A percentile compares a stretch with the other conserved stretches of the same genome.
Conservation (phyloP, 1,284 basidiomycete genomes). For the Psilocybe mexicana region DNA sequence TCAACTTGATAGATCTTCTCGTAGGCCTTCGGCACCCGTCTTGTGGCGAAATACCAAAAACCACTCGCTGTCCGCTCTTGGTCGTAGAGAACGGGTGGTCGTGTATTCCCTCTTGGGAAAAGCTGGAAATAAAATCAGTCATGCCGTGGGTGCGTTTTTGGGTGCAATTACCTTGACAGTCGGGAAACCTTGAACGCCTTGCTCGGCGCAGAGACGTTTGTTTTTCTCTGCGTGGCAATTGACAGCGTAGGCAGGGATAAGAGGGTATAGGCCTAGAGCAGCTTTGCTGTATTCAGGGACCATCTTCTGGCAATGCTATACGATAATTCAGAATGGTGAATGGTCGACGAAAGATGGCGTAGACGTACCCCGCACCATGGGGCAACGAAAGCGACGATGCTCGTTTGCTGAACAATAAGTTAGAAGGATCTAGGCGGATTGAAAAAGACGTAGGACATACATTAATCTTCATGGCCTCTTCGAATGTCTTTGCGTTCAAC, state of each 20-base stretch:
- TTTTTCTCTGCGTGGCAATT: slow-evolving; percentile 90
- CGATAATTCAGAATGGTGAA: not conserved
- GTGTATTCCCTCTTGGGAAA: slow-evolving; percentile 72
- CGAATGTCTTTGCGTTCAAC: slow-evolving; percentile 74
- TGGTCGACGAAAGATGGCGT: not conserved
- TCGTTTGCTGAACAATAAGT: slow-evolving; percentile 56
- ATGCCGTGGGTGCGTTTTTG: not conserved
- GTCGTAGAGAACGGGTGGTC: slow-evolving; percentile 71
- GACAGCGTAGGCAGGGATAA: slow-evolving; percentile 87
- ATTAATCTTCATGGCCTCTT: slow-evolving; percentile 73
- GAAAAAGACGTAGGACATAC: slow-evolving; percentile 43
- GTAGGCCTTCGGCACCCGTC: slow-evolving; percentile 68
- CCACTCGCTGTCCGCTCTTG: slow-evolving; percentile 73
- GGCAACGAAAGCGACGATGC: slow-evolving; percentile 85
- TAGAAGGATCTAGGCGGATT: not conserved
- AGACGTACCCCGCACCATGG: slow-evolving; percentile 83
- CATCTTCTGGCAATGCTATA: slow-evolving; percentile 83
- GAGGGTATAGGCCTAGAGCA: slow-evolving; percentile 75
- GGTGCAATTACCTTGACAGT: slow-evolving; percentile 69
- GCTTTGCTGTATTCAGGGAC: slow-evolving; percentile 86
- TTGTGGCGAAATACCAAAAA: slow-evolving; percentile 77
- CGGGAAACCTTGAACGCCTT: slow-evolving; percentile 91
- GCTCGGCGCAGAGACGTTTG: slow-evolving; percentile 79
- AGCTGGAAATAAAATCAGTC: slow-evolving; percentile 40
- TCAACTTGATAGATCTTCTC: slow-evolving; percentile 64